Evolutionary conservation across 164 flowering plant genomes (phyloP), one percentile per base, ranked within the genome.

Genomic region (Aristolochia fimbriata): DNA sequence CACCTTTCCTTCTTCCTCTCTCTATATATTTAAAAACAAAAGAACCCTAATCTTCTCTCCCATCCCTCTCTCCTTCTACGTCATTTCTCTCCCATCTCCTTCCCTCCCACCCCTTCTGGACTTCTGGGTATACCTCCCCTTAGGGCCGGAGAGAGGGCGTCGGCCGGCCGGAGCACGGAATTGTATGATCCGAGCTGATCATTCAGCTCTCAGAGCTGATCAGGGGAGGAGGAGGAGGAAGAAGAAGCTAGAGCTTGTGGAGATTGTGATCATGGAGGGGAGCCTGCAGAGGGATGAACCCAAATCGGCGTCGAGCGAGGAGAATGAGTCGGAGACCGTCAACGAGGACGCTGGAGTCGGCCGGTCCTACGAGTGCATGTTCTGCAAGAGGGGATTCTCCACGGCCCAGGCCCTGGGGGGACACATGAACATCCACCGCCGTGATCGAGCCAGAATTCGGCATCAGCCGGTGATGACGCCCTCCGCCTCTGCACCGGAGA

Each of bases 381-480:
- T 78, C 51, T 83, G 87, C 72, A 79, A 77, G 74, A 24, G 81
- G 69, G 87, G 84, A 24, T 80, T 83, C 76, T 72, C 81, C 23
- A 80, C 80, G 0, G 87, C 87, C 5, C 87, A 83, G 47, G 87
- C 87, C 52, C 62, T 83, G 25, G 87, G 87, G 0, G 87, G 87
- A 2, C 87, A 83, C 66, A 83, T 83, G 87, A 83, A 83, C 47
- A 80, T 83, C 52, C 87, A 83, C 41, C 62, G 87, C 48, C 79
- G 74, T 60, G 84, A 80, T 55, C 71, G 87, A 65, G 79, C 80
- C 23, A 75, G 63, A 55, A 62, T 41, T 33, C 68, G 64, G 46
- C 77, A 80, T 15, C 65, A 50, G 45, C 43, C 43, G 43, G 30
- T 5, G 30, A 37, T 10, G 8, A 6, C 61, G 12, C 27, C 24